Conservation (phyloP, 371 early-diverging fungal species). For the Mortierella sp. region DNA sequence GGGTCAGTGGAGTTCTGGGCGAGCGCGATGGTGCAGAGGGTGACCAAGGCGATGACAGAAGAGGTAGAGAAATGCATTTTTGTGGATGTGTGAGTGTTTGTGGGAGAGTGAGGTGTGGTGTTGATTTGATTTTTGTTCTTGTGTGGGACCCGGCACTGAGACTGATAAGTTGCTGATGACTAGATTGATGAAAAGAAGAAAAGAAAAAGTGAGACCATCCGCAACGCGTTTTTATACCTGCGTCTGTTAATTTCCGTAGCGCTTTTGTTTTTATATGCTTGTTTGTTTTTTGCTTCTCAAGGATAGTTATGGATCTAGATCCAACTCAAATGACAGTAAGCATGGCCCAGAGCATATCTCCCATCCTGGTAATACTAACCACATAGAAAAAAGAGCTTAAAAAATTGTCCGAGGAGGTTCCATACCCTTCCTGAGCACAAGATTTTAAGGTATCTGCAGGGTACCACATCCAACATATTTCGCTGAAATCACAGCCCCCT, state of each 20-base stretch:
- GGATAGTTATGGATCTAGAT: too few species aligned
- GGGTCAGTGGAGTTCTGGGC: neutral
- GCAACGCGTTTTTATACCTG: neutral
- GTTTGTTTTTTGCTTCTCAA: too few species aligned
- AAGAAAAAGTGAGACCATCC: neutral
- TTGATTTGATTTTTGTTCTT: neutral
- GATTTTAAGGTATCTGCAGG: too few species aligned
- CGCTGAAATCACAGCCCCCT: too few species aligned
- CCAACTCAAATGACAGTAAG: too few species aligned
- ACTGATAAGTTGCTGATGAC: neutral
- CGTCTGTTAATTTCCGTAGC: neutral
- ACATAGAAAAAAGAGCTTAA: too few species aligned
- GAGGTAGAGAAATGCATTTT: constrained; percentile 1
- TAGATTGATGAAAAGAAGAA: neutral
- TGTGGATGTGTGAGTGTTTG: neutral
- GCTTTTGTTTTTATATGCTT: neutral
- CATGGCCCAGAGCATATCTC: neutral
- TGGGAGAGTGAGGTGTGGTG: neutral
- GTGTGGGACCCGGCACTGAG: neutral
- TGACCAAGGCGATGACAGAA: neutral
- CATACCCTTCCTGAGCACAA: too few species aligned
- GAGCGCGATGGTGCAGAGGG: neutral
- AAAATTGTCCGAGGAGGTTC: too few species aligned
- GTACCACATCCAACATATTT: too few species aligned
- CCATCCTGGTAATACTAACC: neutral